Base-by-base conservation (phyloP, 2,329 filamentous ascomycete genomes). In the Colletotrichum karsti region DNA sequence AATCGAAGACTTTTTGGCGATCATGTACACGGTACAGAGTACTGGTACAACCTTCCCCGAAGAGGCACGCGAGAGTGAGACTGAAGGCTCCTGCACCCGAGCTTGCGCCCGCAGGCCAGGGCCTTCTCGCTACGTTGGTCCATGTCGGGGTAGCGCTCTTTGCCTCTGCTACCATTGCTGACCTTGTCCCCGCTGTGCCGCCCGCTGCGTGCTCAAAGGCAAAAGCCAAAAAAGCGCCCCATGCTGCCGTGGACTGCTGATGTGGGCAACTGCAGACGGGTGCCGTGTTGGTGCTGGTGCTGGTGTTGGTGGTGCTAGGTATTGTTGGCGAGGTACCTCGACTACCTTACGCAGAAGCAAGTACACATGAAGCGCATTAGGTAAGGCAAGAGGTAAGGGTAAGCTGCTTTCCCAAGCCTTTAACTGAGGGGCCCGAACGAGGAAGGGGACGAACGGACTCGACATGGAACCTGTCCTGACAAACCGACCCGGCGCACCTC, bases 181-280 rank as follows among this genome's bases (percentile, higher is more conserved):
- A 64, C 60, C 65, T 64, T 68, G 60, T 44, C 65, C 46, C 33
- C 53, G 53, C 60, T 54, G 46, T 64, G 61, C 65, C 60, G 65
- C 65, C 65, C 60, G 64, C 64, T 64, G 53, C 53, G 39, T 65
- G 33, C 60, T 60, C 60, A 65, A 67, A 41, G 28, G 28, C 18
- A 63, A 67, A 67, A 67, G 64, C 64, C 59, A 64, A 64, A 64
- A 41, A 54, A 59, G 53, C 65, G 61, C 60, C 46, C 60, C 65
- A 54, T 68, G 20, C 28, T 58, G 41, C 30, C 28, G 53, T 58
- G 60, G 60, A 41, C 59, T 51, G 22, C 24, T 58, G 60, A 48
- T 35, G 44, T 42, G 42, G 44, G 59, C 58, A 51, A 35, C 24
- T 63, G 63, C 33, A 56, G 58, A 56, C 50, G 63, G 59, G 50